Base-by-base conservation (phyloP, 2,329 filamentous ascomycete genomes). In the Chalaropsis ovoidea region DNA sequence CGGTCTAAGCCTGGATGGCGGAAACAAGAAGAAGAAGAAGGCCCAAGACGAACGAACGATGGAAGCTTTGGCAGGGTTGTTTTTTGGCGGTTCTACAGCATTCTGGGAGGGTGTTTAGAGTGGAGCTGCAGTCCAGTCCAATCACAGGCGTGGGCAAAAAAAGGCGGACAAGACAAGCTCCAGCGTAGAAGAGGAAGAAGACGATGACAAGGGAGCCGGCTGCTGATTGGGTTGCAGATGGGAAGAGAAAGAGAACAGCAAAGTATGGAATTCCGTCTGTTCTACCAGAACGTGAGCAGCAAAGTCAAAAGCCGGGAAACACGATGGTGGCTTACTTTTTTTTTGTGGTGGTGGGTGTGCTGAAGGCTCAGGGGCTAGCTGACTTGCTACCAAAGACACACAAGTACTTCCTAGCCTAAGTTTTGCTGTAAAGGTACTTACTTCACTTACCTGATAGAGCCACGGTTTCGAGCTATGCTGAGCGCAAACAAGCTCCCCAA, bases 61-160 rank as follows among this genome's bases (percentile, higher is more conserved):
- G 31, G 31, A 58, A 58, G 54, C 17, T 58, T n/a, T 35, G 42
- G 61, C 27, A 47, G 61, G 42, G 61, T 62, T 62, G 42, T 62
- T 49, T 47, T 47, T 47, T 49, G 31, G 22, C 45, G 41, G 13
- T 45, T 31, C 61, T n/a, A 35, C 22, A 39, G 61, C 61, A 49
- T 49, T n/a, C 41, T 27, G 17, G 13, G 24, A 39, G 10, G 35
- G 27, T 39, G 54, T 58, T 45, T 19, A n/a, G 43, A 31, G 42
- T 49, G 41, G 61, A 62, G 42, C 61, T 31, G 24, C 22, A 24
- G 24, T 60, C 56, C n/a, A 60, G 31, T 42, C 56, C 27, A 62
- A 39, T 62, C 41, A 17, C 41, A 63, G 61, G 17, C 24, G 49
- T 17, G 27, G 22, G 17, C 13, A 47, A 47, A 47, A 7, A 7